phyloP scores from a whole-genome alignment of 305 asterid genomes.

The Ajuga reptans region DNA sequence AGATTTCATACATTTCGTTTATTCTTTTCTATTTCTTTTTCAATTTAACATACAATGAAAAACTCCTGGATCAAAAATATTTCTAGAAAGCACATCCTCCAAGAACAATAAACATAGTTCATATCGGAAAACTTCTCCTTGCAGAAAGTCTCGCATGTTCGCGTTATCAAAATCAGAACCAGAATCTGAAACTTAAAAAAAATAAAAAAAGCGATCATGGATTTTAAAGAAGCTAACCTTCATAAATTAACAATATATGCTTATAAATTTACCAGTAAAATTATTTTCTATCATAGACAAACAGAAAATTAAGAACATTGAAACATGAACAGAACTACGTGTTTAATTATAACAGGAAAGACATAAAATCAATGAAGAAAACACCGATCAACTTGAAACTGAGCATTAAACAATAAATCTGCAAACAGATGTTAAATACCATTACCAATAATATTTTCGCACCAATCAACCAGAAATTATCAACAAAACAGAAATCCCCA shows the following conservation, averaged over 20 bases:
- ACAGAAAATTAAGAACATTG: background rate
- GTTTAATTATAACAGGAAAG: background rate
- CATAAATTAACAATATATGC: background rate
- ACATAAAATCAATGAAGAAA: background rate
- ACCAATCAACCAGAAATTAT: constrained; percentile 26
- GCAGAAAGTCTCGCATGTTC: background rate
- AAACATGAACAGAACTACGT: background rate
- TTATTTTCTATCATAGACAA: background rate
- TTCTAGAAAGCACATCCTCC: constrained; percentile 12
- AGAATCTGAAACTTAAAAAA: background rate
- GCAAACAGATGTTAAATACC: background rate
- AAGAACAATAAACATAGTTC: constrained; percentile 4
- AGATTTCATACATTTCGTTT: background rate
- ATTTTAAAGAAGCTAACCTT: background rate
- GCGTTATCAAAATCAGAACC: background rate
- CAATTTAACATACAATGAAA: background rate
- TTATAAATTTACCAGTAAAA: background rate
- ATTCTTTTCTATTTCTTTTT: background rate
- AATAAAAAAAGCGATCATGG: background rate
- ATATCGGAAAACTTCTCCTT: background rate
- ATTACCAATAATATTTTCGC: background rate
- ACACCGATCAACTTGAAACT: background rate
- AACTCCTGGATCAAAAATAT: constrained; percentile 2
- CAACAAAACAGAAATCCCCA: background rate
- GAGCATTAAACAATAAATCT: constrained; percentile 5